Conservation (phyloP, 352 stramenopile species). For the Labyrinthula sp. region DNA sequence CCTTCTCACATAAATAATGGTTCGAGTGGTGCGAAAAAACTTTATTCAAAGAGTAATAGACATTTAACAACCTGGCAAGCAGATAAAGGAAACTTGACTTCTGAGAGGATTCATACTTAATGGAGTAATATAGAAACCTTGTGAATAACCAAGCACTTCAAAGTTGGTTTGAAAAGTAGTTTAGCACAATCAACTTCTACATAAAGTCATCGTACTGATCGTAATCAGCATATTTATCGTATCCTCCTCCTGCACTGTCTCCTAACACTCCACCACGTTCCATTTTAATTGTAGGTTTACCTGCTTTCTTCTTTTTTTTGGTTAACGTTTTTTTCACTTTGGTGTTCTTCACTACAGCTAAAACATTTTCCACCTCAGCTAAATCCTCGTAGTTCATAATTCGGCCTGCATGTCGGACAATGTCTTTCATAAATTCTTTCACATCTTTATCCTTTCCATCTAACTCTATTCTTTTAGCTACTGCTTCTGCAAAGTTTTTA, state of each 20-base stretch:
- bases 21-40: too few species aligned
- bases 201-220: conserved; percentile 26
- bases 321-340: conserved; percentile 15
- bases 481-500: conserved; percentile 19
- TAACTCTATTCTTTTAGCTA: conserved; percentile 14
- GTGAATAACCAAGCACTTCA: too few species aligned
- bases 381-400: conserved; percentile 20
- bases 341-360: conserved; percentile 26
- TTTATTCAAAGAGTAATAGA: too few species aligned
- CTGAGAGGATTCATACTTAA: too few species aligned
- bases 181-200: too few species aligned
- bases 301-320: conserved; percentile 29
- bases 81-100: too few species aligned
- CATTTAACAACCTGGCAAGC: too few species aligned
- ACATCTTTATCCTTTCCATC: conserved; percentile 12
- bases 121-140: too few species aligned
- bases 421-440: conserved; percentile 27
- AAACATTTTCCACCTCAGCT: conserved; percentile 14
- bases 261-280: conserved; percentile 6
- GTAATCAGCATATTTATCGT: conserved; percentile 6
- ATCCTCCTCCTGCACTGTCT: conserved; percentile 1
- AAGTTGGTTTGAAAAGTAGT: too few species aligned
- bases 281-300: conserved; percentile 22
- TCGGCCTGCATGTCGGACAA: conserved; percentile 16
- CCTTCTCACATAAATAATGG: too few species aligned